These are phyloP conservation scores for Linum usitatissimum DNA, from an alignment of 345 rosid species.

Conservation along the genomic window DNA sequence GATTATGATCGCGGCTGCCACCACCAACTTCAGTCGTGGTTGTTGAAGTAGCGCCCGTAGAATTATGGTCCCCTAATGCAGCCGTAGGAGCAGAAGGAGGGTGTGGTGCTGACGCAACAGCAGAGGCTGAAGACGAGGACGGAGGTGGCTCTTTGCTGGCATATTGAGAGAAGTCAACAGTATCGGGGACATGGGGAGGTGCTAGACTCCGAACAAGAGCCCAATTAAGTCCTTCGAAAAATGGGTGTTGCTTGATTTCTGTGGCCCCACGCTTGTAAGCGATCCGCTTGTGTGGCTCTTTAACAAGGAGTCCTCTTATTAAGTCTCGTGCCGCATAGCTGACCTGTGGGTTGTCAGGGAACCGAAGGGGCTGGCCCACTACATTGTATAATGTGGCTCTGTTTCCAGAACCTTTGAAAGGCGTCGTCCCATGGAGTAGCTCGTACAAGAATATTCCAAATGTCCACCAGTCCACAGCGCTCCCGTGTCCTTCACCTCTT, in stretches of 20 bases:
- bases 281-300: conserved; percentile 4
- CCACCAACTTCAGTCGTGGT: neutral
- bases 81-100: neutral
- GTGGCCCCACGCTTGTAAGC: conserved; percentile 6
- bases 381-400: conserved; percentile 2
- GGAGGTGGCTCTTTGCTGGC: neutral
- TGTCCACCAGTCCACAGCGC: conserved; percentile 4
- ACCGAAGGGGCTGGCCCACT: conserved; percentile 4
- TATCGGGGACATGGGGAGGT: conserved; percentile 1
- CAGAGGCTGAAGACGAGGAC: neutral
- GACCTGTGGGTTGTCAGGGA: neutral
- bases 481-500: conserved; percentile 2
- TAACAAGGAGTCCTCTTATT: neutral
- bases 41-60: neutral
- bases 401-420: conserved; percentile 3
- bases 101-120: neutral
- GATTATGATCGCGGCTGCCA: neutral
- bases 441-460: conserved; percentile 3
- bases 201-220: conserved; percentile 1
- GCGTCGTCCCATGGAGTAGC: conserved; percentile 5
- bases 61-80: neutral
- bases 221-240: conserved; percentile 3
- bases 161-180: conserved; percentile 2
- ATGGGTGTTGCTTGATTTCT: conserved; percentile 1
- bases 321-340: neutral